Percentiles rank a stretch among this genome's conserved stretches.
phyloP scores from a whole-genome alignment of 257 asterid species.

The Primulina huaijiensis region DNA sequence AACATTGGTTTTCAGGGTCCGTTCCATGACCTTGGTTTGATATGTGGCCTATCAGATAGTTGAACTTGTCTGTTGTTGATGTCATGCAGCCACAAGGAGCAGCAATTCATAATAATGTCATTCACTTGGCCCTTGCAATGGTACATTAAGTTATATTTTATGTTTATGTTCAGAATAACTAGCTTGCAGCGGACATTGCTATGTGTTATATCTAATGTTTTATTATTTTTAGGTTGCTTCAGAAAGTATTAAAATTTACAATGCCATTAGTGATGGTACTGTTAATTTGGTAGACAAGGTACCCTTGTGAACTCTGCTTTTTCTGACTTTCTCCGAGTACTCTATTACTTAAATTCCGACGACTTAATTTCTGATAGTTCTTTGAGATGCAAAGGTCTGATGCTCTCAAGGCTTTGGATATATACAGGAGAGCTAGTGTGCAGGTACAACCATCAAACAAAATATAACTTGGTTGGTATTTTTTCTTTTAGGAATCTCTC shows the following conservation, averaged over 20 bases:
- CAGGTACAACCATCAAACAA: conserved; percentile 50
- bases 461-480: not conserved
- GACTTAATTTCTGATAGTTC: conserved; percentile 53
- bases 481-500: not conserved
- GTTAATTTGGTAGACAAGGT: conserved; percentile 98
- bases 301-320: conserved; percentile 23
- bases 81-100: conserved; percentile 97
- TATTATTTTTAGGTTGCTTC: conserved; percentile 66
- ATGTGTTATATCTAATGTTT: conserved; percentile 21
- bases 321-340: conserved; percentile 10
- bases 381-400: conserved; percentile 98
- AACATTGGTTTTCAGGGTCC: conserved; percentile 3
- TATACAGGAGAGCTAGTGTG: conserved; percentile 81
- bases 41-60: conserved; percentile 1
- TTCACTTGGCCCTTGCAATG: conserved; percentile 93
- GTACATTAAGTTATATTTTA: conserved; percentile 34
- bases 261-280: conserved; percentile 80
- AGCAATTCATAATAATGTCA: conserved; percentile 71
- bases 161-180: conserved; percentile 15
- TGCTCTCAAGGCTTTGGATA: conserved; percentile 87
- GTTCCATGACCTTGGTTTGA: not conserved
- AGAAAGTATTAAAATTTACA: conserved; percentile 87
- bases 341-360: conserved; percentile 18
- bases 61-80: conserved; percentile 25
- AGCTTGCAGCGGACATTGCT: not conserved